Conservation (phyloP, 257 asterid species). For the Fraxinus excelsior region DNA sequence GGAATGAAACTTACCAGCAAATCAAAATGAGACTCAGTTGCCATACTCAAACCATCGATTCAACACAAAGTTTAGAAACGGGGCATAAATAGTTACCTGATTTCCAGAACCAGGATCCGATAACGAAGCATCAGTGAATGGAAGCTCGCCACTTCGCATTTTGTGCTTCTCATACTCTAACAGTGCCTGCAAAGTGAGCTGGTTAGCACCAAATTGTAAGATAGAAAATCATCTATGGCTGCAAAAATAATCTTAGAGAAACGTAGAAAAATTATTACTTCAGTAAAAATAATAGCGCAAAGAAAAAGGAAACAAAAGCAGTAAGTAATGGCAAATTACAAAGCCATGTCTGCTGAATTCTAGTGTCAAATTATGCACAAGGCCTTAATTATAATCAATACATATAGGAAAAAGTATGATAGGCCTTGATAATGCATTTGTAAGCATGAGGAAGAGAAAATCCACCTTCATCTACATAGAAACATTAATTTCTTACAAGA, state of each 20-base stretch:
- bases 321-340: background rate
- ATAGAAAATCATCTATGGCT: slow-evolving; percentile 2
- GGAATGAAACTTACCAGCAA: background rate
- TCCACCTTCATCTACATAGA: background rate
- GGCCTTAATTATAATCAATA: background rate
- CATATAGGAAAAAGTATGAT: background rate
- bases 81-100: slow-evolving; percentile 50
- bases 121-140: slow-evolving; percentile 68
- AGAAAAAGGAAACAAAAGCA: slow-evolving; percentile 2
- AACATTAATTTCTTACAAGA: background rate
- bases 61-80: background rate
- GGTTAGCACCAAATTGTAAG: slow-evolving; percentile 29
- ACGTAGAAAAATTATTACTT: background rate
- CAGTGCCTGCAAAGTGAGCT: slow-evolving; percentile 55
- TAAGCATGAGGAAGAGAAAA: background rate
- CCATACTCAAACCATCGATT: background rate
- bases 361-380: background rate
- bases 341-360: background rate
- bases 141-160: slow-evolving; percentile 89
- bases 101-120: slow-evolving; percentile 63
- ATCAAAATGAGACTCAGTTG: background rate
- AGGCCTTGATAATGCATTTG: background rate
- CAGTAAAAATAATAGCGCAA: background rate
- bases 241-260: slow-evolving; percentile 13
- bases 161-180: slow-evolving; percentile 86